These are phyloP conservation scores for Saturnispora hagleri DNA, from an alignment of 805 yeast genomes.

Conservation along the genomic window DNA sequence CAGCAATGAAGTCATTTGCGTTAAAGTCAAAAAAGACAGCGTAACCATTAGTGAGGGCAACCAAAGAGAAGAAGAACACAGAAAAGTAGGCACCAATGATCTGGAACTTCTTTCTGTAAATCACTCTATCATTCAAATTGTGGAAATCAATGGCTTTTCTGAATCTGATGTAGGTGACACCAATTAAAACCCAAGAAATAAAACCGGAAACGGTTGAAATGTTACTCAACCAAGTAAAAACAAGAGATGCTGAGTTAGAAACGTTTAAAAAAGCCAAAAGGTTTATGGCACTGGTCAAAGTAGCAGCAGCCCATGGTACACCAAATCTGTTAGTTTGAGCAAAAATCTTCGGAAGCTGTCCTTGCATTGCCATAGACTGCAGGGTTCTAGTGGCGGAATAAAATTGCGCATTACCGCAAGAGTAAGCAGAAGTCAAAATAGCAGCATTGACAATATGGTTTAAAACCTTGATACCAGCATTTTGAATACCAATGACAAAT, in stretches of 20 bases:
- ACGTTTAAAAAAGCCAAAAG: constrained; percentile 46
- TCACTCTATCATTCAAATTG: constrained; percentile 43
- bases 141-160: constrained; percentile 54
- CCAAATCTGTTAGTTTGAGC: constrained; percentile 37
- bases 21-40: constrained; percentile 53
- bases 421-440: constrained; percentile 49
- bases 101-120: constrained; percentile 48
- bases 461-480: constrained; percentile 48
- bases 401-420: constrained; percentile 38
- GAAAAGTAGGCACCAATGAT: constrained; percentile 48
- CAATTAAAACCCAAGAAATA: constrained; percentile 49
- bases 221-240: constrained; percentile 57
- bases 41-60: constrained; percentile 66
- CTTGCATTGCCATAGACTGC: constrained; percentile 32
- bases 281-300: constrained; percentile 30
- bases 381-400: constrained; percentile 36
- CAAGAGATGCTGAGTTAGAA: constrained; percentile 42
- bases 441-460: constrained; percentile 56
- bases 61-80: constrained; percentile 38
- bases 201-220: constrained; percentile 61
- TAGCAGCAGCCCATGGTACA: constrained; percentile 47
- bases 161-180: constrained; percentile 49
- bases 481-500: constrained; percentile 54
- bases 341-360: constrained; percentile 32
- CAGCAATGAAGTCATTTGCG: constrained; percentile 55